Conservation (phyloP, 192 early-diverging fungal species). For the Backusella tuberculispora region DNA sequence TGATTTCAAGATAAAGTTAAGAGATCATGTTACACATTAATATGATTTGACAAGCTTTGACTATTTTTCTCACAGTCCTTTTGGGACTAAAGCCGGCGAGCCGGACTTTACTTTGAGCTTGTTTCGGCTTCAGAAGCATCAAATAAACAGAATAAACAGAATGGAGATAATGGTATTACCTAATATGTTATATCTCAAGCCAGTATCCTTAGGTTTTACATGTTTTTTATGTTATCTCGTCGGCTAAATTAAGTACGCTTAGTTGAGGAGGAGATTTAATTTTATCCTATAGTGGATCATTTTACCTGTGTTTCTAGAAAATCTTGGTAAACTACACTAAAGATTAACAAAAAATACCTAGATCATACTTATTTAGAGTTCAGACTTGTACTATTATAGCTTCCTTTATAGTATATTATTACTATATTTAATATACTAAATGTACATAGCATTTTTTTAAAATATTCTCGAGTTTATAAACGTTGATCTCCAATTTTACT, state of each 20-base stretch:
- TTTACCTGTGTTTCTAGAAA: not conserved
- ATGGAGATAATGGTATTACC: not conserved
- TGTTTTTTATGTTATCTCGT: not conserved
- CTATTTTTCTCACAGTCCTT: slow-evolving; percentile 7
- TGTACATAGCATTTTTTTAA: not conserved
- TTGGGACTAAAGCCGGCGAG: not conserved
- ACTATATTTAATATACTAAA: not conserved
- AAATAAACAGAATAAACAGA: not conserved
- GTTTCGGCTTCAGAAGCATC: not conserved
- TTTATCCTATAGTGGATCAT: not conserved
- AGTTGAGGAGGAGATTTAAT: slow-evolving; percentile 8
- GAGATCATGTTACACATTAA: slow-evolving; percentile 4
- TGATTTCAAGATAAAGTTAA: not conserved
- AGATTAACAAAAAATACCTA: not conserved
- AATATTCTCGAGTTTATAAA: not conserved
- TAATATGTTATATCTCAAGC: not conserved
- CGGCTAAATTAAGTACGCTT: not conserved
- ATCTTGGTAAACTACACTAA: not conserved
- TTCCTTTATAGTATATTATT: not conserved
- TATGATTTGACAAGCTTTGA: not conserved
- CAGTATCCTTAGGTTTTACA: not conserved
- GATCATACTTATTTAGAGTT: not conserved
- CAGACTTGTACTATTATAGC: not conserved
- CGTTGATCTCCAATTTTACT: not conserved
- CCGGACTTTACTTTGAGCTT: not conserved